Evolutionary conservation across 2,329 filamentous ascomycete species (phyloP).

Genomic region (Calonectria hawksworthii): DNA sequence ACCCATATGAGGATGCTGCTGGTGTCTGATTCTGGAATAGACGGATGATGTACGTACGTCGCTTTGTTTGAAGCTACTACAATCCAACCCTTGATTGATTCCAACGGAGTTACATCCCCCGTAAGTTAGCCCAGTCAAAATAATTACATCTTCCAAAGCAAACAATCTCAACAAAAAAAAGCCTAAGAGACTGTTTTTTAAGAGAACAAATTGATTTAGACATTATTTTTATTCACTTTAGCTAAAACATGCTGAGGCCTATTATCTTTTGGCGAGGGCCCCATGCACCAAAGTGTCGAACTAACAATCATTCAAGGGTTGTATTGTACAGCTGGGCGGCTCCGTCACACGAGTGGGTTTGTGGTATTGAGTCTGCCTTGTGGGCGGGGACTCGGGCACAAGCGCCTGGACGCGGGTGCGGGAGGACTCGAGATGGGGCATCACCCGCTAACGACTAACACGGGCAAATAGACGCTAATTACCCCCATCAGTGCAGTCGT

Average conservation of each 20-base stretch:
- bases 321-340: neutral
- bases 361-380: conserved; percentile 28
- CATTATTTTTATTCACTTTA: too few relatives aligned
- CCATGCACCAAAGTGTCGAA: too few relatives aligned
- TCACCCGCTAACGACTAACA: neutral
- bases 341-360: conserved; percentile 19
- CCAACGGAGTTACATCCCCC: too few relatives aligned
- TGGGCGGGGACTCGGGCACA: conserved; percentile 19
- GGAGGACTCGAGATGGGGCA: neutral
- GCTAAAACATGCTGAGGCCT: too few relatives aligned
- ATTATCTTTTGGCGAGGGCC: too few relatives aligned
- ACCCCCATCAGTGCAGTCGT: neutral
- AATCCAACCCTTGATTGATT: too few relatives aligned
- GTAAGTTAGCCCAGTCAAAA: too few relatives aligned
- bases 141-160: too few relatives aligned
- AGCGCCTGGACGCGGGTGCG: neutral
- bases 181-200: too few relatives aligned
- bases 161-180: too few relatives aligned
- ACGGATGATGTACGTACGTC: neutral
- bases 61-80: neutral
- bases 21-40: neutral
- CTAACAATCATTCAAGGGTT: too few relatives aligned
- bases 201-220: too few relatives aligned
- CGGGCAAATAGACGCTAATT: neutral
- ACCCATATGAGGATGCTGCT: neutral